Base-by-base conservation (phyloP, 768 basidiomycete species). In the Trametes coccinea region DNA sequence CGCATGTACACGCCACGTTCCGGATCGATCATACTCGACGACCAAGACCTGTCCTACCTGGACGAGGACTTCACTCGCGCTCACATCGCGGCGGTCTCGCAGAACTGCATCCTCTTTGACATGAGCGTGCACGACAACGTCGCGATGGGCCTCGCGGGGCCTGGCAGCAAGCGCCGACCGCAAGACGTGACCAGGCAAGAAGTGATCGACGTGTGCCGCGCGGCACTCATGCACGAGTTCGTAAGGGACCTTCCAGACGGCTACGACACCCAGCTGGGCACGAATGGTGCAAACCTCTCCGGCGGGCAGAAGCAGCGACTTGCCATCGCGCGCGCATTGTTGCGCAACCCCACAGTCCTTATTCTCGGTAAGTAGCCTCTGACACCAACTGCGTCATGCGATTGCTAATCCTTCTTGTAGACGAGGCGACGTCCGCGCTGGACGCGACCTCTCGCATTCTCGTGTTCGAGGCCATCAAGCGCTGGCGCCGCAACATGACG, bases 251-350 rank as follows among this genome's bases (percentile, higher is more conserved):
- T 98, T n/a, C 93, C 92, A 0, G 81, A 88, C 3, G 93, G 94
- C 0, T 98, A 98, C 66, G 91, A 95, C 49, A 96, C 95, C 0
- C 74, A 80, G 33, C 75, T 98, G 2, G 92, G 91, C 0, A 84
- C 78, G 27, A 84, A 82, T 31, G 95, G 94, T 2, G 83, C 90
- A 2, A 85, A 82, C 46, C 74, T 95, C 66, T 93, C 91, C 64
- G 96, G 96, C 13, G 96, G 96, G 2, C 97, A 98, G 79, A 85
- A 85, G 67, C 96, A 99, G 76, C 76, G 96, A 8, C 71, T 99
- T 31, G 92, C 93, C 6, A 86, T 99, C 59, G 96, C 96, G 0
- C 78, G 96, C 52, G 95, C 93, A 1, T 82, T 84, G 60, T 75
- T 98, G 56, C 79, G 95, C 52, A 85, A 98, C 73, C 95, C 96